phyloP scores from a whole-genome alignment of 495 filamentous ascomycete species.

The Annulohypoxylon maeteangense region DNA sequence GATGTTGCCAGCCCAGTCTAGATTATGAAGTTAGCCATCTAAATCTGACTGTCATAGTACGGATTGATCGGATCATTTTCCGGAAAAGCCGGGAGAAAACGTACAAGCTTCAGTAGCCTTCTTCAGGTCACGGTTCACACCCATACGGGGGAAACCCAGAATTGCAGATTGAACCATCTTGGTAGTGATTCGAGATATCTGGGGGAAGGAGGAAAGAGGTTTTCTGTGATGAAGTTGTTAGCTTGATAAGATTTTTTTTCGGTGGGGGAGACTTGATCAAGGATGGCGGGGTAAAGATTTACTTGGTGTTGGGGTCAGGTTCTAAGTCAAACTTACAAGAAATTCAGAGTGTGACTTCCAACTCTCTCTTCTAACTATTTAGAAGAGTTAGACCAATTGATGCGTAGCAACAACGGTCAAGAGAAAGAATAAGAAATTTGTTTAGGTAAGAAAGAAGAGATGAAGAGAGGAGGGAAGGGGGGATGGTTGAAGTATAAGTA shows the following conservation, averaged over 20 bases:
- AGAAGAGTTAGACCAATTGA: slow-evolving; percentile 30
- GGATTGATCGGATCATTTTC: background rate
- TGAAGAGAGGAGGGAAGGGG: slow-evolving; percentile 17
- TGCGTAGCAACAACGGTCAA: slow-evolving; percentile 36
- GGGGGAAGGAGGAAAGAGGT: slow-evolving; percentile 23
- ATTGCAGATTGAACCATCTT: slow-evolving; percentile 83
- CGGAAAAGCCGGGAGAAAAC: slow-evolving; percentile 22
- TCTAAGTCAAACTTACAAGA: slow-evolving; percentile 36
- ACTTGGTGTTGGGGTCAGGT: slow-evolving; percentile 4
- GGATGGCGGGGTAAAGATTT: background rate
- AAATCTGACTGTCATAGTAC: background rate
- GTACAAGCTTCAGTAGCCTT: slow-evolving; percentile 92
- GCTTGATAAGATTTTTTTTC: slow-evolving; percentile 21
- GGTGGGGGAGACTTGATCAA: background rate
- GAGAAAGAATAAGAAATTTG: slow-evolving; percentile 4
- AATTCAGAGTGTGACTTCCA: slow-evolving; percentile 43
- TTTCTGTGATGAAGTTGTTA: slow-evolving; percentile 34
- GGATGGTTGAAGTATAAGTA: slow-evolving; percentile 23
- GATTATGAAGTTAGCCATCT: slow-evolving; percentile 26
- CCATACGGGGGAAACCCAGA: slow-evolving; percentile 93
- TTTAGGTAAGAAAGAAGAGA: slow-evolving; percentile 13
- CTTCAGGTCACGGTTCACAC: slow-evolving; percentile 97
- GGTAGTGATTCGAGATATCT: slow-evolving; percentile 49
- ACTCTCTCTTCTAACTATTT: slow-evolving; percentile 26
- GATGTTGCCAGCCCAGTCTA: slow-evolving; percentile 93